Evolutionary conservation across 2,329 filamentous ascomycete genomes (phyloP).

Genomic region (Aspergillus sp.): DNA sequence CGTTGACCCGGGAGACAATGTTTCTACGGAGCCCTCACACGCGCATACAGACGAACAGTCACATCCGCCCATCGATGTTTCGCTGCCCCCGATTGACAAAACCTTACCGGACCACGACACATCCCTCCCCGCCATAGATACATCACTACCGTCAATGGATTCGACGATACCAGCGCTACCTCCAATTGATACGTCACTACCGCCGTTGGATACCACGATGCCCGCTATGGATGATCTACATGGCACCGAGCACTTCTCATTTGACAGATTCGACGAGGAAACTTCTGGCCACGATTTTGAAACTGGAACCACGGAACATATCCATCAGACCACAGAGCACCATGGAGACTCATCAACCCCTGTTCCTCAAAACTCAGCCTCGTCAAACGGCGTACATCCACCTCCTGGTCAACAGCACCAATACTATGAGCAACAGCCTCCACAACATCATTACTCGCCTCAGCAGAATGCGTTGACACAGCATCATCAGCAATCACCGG

Average conservation of each 20-base stretch:
- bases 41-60: constrained; percentile 2
- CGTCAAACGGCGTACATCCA: constrained; percentile 39
- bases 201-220: constrained; percentile 27
- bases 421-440: constrained; percentile 12
- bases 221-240: constrained; percentile 20
- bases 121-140: constrained; percentile 25
- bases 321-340: constrained; percentile 23
- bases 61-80: constrained; percentile 21
- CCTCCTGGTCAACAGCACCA: constrained; percentile 29
- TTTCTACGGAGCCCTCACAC: neutral
- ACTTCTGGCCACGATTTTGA: neutral
- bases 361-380: constrained; percentile 46
- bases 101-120: constrained; percentile 28
- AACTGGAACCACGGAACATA: constrained; percentile 14
- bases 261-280: constrained; percentile 12
- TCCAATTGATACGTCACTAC: constrained; percentile 27
- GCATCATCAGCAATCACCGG: constrained; percentile 29
- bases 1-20: constrained; percentile 10
- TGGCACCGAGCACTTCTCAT: constrained; percentile 15
- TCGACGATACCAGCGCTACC: constrained; percentile 30
- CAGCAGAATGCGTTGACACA: constrained; percentile 24
- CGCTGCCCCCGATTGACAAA: constrained; percentile 27
- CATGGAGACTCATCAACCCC: constrained; percentile 33
- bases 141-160: constrained; percentile 30
- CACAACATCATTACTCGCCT: constrained; percentile 21